These are phyloP conservation scores for Salvia miltiorrhiza DNA, from an alignment of 257 asterid genomes.

Conservation along the genomic window DNA sequence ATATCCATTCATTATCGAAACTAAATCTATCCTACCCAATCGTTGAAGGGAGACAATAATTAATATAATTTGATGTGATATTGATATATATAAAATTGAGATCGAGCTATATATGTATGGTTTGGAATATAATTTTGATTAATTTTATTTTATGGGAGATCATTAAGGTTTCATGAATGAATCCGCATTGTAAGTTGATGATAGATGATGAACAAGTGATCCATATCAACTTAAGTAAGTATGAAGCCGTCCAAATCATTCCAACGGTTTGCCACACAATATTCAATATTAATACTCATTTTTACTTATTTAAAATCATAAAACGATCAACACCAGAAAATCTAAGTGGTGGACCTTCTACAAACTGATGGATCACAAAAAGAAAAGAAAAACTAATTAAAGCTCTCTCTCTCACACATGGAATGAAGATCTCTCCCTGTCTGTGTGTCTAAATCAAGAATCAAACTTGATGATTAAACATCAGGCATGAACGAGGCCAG, in stretches of 20 bases:
- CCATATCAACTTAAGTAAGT: conserved; percentile 11
- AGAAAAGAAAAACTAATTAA: not conserved
- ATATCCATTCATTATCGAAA: too few species aligned
- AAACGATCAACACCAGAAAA: not conserved
- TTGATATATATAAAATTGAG: too few species aligned
- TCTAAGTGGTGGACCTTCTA: conserved; percentile 17
- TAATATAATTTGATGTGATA: too few species aligned
- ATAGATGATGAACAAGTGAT: conserved; percentile 16
- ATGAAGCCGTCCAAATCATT: conserved; percentile 14
- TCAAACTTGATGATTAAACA: not conserved
- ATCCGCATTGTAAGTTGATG: not conserved
- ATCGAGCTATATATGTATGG: too few species aligned
- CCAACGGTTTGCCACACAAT: conserved; percentile 23
- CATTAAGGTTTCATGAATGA: not conserved
- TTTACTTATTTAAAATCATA: not conserved
- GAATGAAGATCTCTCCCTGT: not conserved
- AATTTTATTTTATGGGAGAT: too few species aligned
- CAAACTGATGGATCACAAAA: conserved; percentile 13
- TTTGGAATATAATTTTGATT: too few species aligned
- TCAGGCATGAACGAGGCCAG: conserved; percentile 84
- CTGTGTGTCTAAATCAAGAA: not conserved
- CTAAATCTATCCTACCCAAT: too few species aligned
- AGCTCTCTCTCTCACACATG: not conserved
- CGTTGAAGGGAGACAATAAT: too few species aligned
- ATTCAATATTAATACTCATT: not conserved